A percentile compares a stretch with the other conserved stretches of the same genome.
These are phyloP conservation scores for Pseudogymnoascus sp. DNA, from an alignment of 2,329 filamentous ascomycete genomes.

Conservation along the genomic window DNA sequence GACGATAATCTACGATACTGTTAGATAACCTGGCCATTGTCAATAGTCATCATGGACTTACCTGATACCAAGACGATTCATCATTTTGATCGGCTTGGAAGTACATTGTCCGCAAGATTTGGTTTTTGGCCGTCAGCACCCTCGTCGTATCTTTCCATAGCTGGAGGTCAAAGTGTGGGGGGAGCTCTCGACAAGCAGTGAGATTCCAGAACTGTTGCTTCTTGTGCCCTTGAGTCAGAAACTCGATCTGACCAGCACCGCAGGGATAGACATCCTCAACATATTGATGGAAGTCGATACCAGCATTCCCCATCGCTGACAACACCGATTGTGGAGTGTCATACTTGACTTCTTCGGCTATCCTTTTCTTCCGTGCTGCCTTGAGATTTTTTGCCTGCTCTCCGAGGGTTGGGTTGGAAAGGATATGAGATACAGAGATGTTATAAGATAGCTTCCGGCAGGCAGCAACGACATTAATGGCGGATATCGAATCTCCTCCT, in stretches of 20 bases:
- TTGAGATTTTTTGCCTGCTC: constrained; percentile 10
- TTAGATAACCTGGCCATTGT: not conserved
- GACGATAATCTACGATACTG: constrained; percentile 15
- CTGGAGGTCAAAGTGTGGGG: constrained; percentile 6
- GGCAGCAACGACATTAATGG: constrained; percentile 25
- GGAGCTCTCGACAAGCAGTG: constrained; percentile 9
- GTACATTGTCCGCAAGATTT: constrained; percentile 16
- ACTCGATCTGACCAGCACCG: constrained; percentile 16
- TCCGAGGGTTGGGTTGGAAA: not conserved
- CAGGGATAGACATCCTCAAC: constrained; percentile 18
- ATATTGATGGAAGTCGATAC: not conserved
- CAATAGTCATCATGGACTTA: not conserved
- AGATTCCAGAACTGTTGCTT: constrained; percentile 16
- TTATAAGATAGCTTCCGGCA: not conserved
- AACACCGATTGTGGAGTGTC: not conserved
- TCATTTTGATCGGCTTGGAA: constrained; percentile 13
- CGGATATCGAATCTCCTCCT: constrained; percentile 38
- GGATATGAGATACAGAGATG: constrained; percentile 1
- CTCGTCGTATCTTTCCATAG: constrained; percentile 10
- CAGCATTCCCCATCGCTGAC: not conserved
- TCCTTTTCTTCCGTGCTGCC: not conserved
- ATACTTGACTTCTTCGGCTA: not conserved
- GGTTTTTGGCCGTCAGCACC: constrained; percentile 13
- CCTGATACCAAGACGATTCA: constrained; percentile 3
- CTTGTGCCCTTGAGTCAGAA: constrained; percentile 15